Evolutionary conservation across 768 basidiomycete species (phyloP), one percentile per base, ranked within the genome.

Genomic region (Asterophora parasitica): DNA sequence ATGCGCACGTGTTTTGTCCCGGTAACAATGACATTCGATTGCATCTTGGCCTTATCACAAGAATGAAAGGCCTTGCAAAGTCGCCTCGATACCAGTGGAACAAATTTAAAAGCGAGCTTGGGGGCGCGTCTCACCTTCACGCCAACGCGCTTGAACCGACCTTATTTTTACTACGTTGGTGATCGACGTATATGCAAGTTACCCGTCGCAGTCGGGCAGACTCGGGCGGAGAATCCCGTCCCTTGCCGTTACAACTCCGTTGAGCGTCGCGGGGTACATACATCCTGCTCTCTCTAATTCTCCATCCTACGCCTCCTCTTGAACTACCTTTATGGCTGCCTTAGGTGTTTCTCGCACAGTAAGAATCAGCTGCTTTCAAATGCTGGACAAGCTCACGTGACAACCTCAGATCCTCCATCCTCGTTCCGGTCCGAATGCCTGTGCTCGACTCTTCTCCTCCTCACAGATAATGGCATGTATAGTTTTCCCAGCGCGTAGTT

Each of bases 381-480:
- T 38, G 7, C 15, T n/a, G 13, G 7, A 23, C 27, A 7, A 20
- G 23, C 38, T 40, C 68, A 69, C 68, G 68, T 71, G 68, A 69
- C 62, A 48, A 42, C 34, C 34, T 38, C 53, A 67, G 66, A 54
- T 63, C 50, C 59, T 59, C 56, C 53, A 58, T 49, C 51, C 53
- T 59, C 47, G 44, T 27, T 32, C 31, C 31, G 46, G 53, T 46
- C 20, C 54, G n/a, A 28, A 51, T 27, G 36, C 50, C 28, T 56
- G 58, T 27, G 44, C 53, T 41, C 63, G 68, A 55, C 59, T 59
- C 26, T 69, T 71, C 47, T 65, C 69, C 38, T 64, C 61, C 34
- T 64, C 68, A 11, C 53, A 58, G 49, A 68, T 69, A 51, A 68
- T 69, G 66, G 67, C 62, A 46, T 13, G 51, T 52, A 56, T 48